These are phyloP conservation scores for Lentinus tigrinus DNA, from an alignment of 768 basidiomycete species.

Conservation along the genomic window DNA sequence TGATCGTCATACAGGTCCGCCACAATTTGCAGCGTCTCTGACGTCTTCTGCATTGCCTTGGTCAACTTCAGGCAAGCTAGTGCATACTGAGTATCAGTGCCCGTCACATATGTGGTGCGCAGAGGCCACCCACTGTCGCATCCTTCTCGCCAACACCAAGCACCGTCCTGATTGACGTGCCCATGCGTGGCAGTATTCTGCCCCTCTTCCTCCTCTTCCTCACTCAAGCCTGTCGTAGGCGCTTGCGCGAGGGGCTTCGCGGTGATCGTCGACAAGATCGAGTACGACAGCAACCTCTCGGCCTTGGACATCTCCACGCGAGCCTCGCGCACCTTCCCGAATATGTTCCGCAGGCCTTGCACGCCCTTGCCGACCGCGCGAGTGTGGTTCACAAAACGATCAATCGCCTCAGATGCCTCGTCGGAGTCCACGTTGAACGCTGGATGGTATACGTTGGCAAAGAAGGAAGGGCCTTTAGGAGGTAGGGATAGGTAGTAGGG, in stretches of 20 bases:
- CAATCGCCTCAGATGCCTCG: constrained; percentile 59
- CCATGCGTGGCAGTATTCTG: constrained; percentile 40
- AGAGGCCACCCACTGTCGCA: constrained; percentile 53
- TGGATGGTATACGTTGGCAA: constrained; percentile 79
- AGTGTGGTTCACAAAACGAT: constrained; percentile 65
- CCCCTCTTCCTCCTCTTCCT: constrained; percentile 47
- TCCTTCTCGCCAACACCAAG: constrained; percentile 85
- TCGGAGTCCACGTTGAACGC: constrained; percentile 79
- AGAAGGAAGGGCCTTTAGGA: constrained; percentile 74
- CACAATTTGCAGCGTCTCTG: constrained; percentile 69
- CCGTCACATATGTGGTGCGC: neutral
- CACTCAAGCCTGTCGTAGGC: constrained; percentile 38
- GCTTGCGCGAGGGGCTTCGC: constrained; percentile 57
- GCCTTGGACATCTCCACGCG: constrained; percentile 77
- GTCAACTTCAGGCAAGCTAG: constrained; percentile 76
- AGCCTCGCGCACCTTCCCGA: constrained; percentile 61
- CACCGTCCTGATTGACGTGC: constrained; percentile 66
- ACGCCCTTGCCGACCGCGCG: constrained; percentile 68
- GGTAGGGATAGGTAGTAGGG: constrained; percentile 60
- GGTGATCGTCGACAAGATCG: constrained; percentile 72
- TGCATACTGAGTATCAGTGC: neutral
- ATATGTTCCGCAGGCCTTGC: constrained; percentile 61
- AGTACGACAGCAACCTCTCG: constrained; percentile 71
- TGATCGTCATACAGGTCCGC: constrained; percentile 81
- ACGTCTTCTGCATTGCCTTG: constrained; percentile 73